A percentile compares a stretch with the other conserved stretches of the same genome.
Evolutionary conservation across 768 basidiomycete species (phyloP).

Genomic region (Pisolithus tinctorius): DNA sequence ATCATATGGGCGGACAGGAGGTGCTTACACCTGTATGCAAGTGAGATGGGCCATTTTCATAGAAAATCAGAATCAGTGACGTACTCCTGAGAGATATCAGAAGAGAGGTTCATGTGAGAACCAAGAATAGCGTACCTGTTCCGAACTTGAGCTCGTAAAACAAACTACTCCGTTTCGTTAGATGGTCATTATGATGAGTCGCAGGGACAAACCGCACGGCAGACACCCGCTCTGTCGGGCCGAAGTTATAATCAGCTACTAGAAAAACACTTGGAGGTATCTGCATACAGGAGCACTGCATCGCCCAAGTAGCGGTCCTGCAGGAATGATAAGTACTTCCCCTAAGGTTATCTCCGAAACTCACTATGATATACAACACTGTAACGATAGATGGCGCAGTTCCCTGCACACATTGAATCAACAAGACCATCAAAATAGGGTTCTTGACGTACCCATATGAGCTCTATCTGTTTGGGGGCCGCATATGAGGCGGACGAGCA

Average conservation of each 20-base stretch:
- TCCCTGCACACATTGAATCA: conserved; percentile 10
- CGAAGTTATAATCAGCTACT: conserved; percentile 2
- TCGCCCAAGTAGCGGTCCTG: conserved; percentile 28
- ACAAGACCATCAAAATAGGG: background rate
- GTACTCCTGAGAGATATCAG: conserved; percentile 15
- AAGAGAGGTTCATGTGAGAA: background rate
- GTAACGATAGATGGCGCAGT: conserved; percentile 20
- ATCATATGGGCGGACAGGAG: too few relatives aligned
- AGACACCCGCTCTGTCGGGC: conserved; percentile 11
- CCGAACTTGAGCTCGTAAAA: conserved; percentile 12
- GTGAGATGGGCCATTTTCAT: background rate
- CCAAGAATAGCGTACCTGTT: conserved; percentile 7
- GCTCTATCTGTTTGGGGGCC: conserved; percentile 17
- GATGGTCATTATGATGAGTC: background rate
- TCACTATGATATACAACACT: conserved; percentile 20
- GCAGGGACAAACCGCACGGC: conserved; percentile 9
- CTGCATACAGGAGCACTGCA: conserved; percentile 21
- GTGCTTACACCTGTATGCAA: conserved; percentile 16
- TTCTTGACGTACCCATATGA: conserved; percentile 22
- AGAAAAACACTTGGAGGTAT: background rate
- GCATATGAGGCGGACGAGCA: background rate
- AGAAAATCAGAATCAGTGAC: conserved; percentile 1
- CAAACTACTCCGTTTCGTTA: conserved; percentile 11
- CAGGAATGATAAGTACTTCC: background rate
- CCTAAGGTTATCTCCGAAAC: background rate